Base-by-base conservation (phyloP, 345 rosid species). In the Cardiospermum halicacabum region DNA sequence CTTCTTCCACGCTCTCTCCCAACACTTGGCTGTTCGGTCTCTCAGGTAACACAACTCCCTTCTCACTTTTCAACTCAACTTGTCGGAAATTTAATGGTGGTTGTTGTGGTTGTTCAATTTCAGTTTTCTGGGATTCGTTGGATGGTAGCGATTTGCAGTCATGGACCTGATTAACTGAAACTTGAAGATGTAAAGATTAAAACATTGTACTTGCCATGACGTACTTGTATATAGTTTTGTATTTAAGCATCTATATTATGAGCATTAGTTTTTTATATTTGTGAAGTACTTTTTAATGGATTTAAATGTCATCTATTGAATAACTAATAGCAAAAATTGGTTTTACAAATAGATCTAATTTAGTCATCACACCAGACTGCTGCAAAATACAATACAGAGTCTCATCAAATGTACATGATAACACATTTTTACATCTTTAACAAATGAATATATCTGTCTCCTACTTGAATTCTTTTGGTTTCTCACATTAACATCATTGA, bases 101-200 rank as follows among this genome's bases (percentile, higher is more conserved):
- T n/a, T n/a, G 19, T 51, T 55, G 45, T 19, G 26, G 18, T 62
- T 19, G 21, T n/a, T 62, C 31, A 27, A 53, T 69, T 73, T 21
- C 87, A 85, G 90, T 70, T 85, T 85, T 72, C 47, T 85, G 78
- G 90, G 90, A 37, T 75, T 78, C 66, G 82, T 60, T 57, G 90
- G 80, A 43, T 85, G 90, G 87, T 85, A 62, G 70, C 42, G 50
- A 18, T 25, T 43, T 21, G 22, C n/a, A 27, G 49, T 27, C 4
- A 7, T 5, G 55, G 55, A 7, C 30, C 9, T 26, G 59, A 53
- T 56, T 54, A 37, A 40, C 2, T 12, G 19, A 11, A 9, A 39
- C 10, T 39, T 39, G 26, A 2, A 19, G 19, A 22, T 50, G 50
- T n/a, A 47, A 7, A 47, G 49, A 59, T 49, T n/a, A 1, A 43